These are phyloP conservation scores for Plenodomus tracheiphilus DNA, from an alignment of 2,329 filamentous ascomycete species.

Conservation along the genomic window DNA sequence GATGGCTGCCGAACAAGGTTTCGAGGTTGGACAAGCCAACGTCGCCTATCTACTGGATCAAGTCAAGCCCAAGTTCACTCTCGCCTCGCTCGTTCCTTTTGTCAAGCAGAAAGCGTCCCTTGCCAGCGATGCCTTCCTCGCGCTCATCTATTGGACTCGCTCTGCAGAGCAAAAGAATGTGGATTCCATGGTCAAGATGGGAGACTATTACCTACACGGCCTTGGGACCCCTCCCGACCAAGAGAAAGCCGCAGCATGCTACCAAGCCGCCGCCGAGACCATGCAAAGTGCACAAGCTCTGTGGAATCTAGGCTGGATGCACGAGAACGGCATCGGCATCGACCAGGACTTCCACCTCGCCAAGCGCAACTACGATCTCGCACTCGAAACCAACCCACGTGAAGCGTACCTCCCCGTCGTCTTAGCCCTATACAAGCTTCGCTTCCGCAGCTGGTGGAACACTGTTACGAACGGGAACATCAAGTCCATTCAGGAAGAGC, in stretches of 20 bases:
- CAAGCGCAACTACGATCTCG: conserved; percentile 93
- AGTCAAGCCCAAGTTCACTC: conserved; percentile 52
- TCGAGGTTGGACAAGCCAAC: conserved; percentile 86
- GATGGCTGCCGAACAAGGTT: conserved; percentile 89
- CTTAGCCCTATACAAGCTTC: conserved; percentile 81
- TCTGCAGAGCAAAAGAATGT: conserved; percentile 92
- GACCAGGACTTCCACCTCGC: conserved; percentile 96
- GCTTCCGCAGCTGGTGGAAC: conserved; percentile 90
- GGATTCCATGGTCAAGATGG: conserved; percentile 95
- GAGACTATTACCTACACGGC: conserved; percentile 91
- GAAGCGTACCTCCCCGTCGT: conserved; percentile 95
- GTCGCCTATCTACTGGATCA: conserved; percentile 85
- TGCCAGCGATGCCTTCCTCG: conserved; percentile 65
- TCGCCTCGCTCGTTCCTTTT: conserved; percentile 57
- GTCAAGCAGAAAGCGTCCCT: conserved; percentile 49
- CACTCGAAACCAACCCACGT: conserved; percentile 78
- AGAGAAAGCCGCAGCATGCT: conserved; percentile 90
- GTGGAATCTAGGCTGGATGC: conserved; percentile 99
- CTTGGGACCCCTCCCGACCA: conserved; percentile 70
- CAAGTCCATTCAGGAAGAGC: conserved; percentile 89
- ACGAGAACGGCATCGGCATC: conserved; percentile 92
- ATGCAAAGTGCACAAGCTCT: conserved; percentile 92
- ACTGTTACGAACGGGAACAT: conserved; percentile 86
- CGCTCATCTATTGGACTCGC: conserved; percentile 91
- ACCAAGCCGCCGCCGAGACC: conserved; percentile 87